Conservation (phyloP, 371 early-diverging fungal genomes). For the Mortierella sp. region DNA sequence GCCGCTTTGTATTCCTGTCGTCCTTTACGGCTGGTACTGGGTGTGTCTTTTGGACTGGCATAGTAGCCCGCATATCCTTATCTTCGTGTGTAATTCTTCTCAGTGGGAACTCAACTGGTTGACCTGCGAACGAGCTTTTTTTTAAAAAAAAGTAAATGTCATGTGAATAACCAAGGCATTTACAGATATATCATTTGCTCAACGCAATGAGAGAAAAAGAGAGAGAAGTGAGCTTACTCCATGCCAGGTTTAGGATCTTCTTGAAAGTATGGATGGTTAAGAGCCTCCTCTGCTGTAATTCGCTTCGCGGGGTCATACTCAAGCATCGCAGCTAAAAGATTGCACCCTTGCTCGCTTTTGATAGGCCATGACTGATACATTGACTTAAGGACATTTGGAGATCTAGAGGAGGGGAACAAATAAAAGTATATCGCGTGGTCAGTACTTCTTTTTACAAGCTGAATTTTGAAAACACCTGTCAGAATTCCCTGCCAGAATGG, state of each 20-base stretch:
- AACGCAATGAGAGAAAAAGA: not conserved
- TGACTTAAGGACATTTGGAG: conserved; percentile 60
- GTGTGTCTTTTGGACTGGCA: conserved; percentile 47
- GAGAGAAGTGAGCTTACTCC: conserved; percentile 66
- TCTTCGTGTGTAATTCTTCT: conserved; percentile 76
- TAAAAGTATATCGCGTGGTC: not conserved
- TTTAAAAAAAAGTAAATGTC: not conserved
- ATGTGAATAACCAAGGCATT: not conserved
- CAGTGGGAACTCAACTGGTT: conserved; percentile 72
- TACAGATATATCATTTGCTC: no score
- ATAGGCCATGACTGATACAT: conserved; percentile 61
- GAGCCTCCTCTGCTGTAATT: conserved; percentile 90
- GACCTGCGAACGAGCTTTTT: conserved; percentile 65
- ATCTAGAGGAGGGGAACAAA: conserved; percentile 45
- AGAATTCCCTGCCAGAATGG: not conserved
- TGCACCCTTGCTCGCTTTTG: conserved; percentile 76
- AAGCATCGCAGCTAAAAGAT: conserved; percentile 85
- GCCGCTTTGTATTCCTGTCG: conserved; percentile 50
- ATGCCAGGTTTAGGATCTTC: conserved; percentile 88
- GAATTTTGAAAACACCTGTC: not conserved
- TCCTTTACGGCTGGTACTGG: conserved; percentile 44
- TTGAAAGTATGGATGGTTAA: conserved; percentile 91
- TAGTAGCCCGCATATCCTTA: conserved; percentile 69
- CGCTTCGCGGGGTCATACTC: conserved; percentile 94
- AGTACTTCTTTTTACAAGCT: no score